Conservation (phyloP, 2,329 filamentous ascomycete species). For the Talaromyces sp. region DNA sequence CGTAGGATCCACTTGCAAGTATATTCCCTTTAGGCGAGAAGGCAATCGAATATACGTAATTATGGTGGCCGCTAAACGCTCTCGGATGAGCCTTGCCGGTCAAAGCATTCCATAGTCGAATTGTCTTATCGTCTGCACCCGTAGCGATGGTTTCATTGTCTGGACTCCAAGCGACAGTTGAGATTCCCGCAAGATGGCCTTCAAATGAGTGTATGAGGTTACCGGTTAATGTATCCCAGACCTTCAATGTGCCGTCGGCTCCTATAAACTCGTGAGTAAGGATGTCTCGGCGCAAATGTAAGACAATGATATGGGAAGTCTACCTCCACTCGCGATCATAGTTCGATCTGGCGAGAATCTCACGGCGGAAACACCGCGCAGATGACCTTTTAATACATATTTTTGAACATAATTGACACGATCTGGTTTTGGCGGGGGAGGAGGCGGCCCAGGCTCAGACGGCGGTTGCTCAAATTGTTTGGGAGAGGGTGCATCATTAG, state of each 20-base stretch:
- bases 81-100: conserved; percentile 59
- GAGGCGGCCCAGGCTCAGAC: conserved; percentile 40
- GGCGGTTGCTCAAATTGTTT: conserved; percentile 31
- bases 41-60: conserved; percentile 89
- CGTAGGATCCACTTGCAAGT: conserved; percentile 89
- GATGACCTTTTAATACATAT: conserved; percentile 73
- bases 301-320: conserved; percentile 23
- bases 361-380: conserved; percentile 74
- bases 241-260: conserved; percentile 84
- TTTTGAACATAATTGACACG: conserved; percentile 66
- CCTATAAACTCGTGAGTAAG: conserved; percentile 41
- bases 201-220: conserved; percentile 82
- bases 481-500: conserved; percentile 6
- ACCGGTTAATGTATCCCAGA: conserved; percentile 80
- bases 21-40: conserved; percentile 99
- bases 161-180: conserved; percentile 89
- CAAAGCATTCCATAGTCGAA: conserved; percentile 78
- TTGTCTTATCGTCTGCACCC: conserved; percentile 93
- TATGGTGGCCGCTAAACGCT: conserved; percentile 80
- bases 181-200: conserved; percentile 89
- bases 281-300: not conserved
- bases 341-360: conserved; percentile 87
- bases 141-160: conserved; percentile 84
- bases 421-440: conserved; percentile 50
- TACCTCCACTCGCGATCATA: conserved; percentile 82